phyloP scores from a whole-genome alignment of 2,329 filamentous ascomycete species.

The Onygenales sp. region DNA sequence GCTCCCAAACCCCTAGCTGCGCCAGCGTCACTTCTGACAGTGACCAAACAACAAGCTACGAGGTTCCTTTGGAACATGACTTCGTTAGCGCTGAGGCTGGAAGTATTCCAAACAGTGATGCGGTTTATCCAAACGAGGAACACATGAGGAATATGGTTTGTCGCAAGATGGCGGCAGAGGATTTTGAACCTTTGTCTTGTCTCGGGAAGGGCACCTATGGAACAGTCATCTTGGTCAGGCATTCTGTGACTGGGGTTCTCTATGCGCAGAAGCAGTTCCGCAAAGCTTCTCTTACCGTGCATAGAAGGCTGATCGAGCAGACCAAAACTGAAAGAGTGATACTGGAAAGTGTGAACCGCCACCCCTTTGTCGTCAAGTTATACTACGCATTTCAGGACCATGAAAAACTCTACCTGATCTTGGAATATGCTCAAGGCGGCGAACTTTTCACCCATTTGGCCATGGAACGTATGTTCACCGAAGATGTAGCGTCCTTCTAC shows the following conservation, averaged over 20 bases:
- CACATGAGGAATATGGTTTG: slow-evolving; percentile 43
- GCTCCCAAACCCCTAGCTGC: slow-evolving; percentile 42
- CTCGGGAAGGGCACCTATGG: slow-evolving; percentile 95
- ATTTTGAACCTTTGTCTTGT: slow-evolving; percentile 85
- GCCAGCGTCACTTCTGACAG: slow-evolving; percentile 57
- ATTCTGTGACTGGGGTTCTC: slow-evolving; percentile 73
- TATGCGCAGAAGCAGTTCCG: slow-evolving; percentile 99
- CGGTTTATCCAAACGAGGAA: slow-evolving; percentile 44
- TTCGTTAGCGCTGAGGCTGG: slow-evolving; percentile 59
- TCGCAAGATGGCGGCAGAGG: slow-evolving; percentile 82
- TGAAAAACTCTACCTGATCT: slow-evolving; percentile 92
- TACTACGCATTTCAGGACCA: slow-evolving; percentile 98
- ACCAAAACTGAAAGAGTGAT: slow-evolving; percentile 95
- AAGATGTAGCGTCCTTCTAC: slow-evolving; percentile 86
- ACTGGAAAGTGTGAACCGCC: slow-evolving; percentile 87
- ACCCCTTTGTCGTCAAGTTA: slow-evolving; percentile 95
- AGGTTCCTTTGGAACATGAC: slow-evolving; percentile 74
- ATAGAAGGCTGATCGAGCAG: slow-evolving; percentile 93
- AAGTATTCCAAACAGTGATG: slow-evolving; percentile 27
- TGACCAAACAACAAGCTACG: slow-evolving; percentile 69
- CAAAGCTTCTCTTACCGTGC: slow-evolving; percentile 88
- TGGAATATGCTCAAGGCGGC: slow-evolving; percentile 94
- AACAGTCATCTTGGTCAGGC: slow-evolving; percentile 87
- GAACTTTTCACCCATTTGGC: slow-evolving; percentile 94
- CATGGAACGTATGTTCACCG: slow-evolving; percentile 89